Evolutionary conservation across 148 eudicot species (phyloP), one percentile per base, ranked within the genome.

Genomic region (Dianthus caryophyllus): DNA sequence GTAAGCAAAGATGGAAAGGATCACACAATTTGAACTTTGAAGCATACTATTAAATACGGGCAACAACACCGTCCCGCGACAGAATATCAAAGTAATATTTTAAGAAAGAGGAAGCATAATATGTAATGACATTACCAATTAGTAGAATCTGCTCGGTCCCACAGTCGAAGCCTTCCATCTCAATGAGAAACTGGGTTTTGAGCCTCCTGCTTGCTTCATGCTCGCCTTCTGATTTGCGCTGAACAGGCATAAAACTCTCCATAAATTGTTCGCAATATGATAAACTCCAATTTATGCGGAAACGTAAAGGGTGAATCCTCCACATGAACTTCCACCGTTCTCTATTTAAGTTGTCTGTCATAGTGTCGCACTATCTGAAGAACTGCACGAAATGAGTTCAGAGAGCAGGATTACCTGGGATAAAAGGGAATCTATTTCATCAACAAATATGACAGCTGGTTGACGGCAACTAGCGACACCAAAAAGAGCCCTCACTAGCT

Each of bases 141-240:
- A 90, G 87, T 67, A 90, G 84, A 82, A 95, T 80, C 78, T 95
- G 99, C 82, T 95, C 99, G 65, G 69, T 86, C 31, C 81, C 97
- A 68, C 82, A 72, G 75, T 95, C 99, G 81, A 95, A 95, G 50
- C 99, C 99, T 84, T 95, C 99, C 31, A 61, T 61, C 78, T 95
- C 99, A 26, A 95, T 95, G 72, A 95, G 97, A 67, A 95, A 95
- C 66, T 95, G 99, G 67, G 99, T 95, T 84, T 95, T 95, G 44
- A 95, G 78, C 76, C 99, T 87, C 61, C 99, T 84, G 68, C 97
- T 95, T 65, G 99, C 85, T 80, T 95, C 99, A 67, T 95, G 99
- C 75, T 95, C 99, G 69, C 99, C 99, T 67, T 95, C 99, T 71
- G 99, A 88, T 81, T 95, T 95, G 69, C 97, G 88, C 99, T 95